These are phyloP conservation scores for Erodium maritimum DNA, from an alignment of 345 rosid species.

Conservation along the genomic window DNA sequence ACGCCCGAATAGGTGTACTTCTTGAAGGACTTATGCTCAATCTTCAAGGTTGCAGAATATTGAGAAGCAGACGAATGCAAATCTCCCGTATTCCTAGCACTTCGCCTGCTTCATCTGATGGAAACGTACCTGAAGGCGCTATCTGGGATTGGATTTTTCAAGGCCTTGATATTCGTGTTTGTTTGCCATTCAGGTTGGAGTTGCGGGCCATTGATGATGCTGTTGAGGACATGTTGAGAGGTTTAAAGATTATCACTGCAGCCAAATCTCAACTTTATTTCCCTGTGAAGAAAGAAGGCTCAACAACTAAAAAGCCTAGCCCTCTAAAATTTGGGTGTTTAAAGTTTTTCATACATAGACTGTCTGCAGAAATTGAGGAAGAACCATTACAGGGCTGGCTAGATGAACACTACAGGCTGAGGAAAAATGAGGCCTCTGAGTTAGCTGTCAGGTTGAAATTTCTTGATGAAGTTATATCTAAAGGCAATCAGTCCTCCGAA, in stretches of 20 bases:
- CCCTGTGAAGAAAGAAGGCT: conserved; percentile 54
- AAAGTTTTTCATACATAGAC: conserved; percentile 59
- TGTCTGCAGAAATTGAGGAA: conserved; percentile 87
- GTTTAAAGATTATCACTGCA: conserved; percentile 59
- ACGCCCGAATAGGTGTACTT: conserved; percentile 86
- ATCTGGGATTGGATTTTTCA: conserved; percentile 87
- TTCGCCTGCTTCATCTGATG: conserved; percentile 39
- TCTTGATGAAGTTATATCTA: conserved; percentile 48
- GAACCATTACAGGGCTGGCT: conserved; percentile 99
- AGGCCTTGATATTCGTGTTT: conserved; percentile 79
- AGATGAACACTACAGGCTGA: conserved; percentile 79
- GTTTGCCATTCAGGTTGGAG: conserved; percentile 79
- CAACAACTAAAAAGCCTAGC: conserved; percentile 58
- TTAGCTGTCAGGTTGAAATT: conserved; percentile 80
- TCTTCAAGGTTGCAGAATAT: conserved; percentile 61
- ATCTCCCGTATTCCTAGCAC: conserved; percentile 72
- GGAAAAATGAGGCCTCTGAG: conserved; percentile 79
- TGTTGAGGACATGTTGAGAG: conserved; percentile 85
- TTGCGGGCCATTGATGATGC: conserved; percentile 97
- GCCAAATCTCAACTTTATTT: conserved; percentile 46
- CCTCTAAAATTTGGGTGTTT: conserved; percentile 57
- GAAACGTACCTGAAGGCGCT: conserved; percentile 22
- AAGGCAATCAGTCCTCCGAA: conserved; percentile 29
- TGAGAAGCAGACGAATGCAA: conserved; percentile 86
- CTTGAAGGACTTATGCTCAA: conserved; percentile 74